phyloP scores from a whole-genome alignment of 306 rosid genomes.

The Rubus idaeus region DNA sequence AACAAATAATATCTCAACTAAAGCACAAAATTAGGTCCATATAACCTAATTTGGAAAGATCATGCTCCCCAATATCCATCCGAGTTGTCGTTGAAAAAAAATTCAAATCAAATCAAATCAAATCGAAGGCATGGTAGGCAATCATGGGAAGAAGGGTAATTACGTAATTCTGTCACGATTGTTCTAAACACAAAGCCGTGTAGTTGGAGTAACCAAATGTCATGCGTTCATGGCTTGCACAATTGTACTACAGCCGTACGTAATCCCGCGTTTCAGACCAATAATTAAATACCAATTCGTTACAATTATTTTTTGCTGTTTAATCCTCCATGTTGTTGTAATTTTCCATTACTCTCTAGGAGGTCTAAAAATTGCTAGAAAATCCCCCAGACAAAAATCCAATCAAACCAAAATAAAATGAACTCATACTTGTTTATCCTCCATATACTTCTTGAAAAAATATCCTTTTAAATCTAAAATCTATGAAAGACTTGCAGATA shows the following conservation, averaged over 20 bases:
- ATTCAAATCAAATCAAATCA: neutral
- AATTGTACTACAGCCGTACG: slow-evolving; percentile 32
- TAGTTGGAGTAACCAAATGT: slow-evolving; percentile 29
- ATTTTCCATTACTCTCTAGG: neutral
- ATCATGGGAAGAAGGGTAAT: neutral
- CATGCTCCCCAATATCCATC: slow-evolving; percentile 7
- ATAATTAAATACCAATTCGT: neutral
- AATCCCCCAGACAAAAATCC: neutral
- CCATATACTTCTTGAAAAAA: too few relatives aligned
- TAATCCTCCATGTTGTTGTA: neutral
- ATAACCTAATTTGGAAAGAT: neutral
- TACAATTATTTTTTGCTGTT: neutral
- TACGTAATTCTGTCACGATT: neutral
- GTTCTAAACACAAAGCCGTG: slow-evolving; percentile 14
- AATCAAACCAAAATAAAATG: too few relatives aligned
- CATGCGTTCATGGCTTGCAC: slow-evolving; percentile 27
- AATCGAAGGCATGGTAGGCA: neutral
- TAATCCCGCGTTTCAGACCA: slow-evolving; percentile 23
- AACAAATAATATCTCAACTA: too few relatives aligned
- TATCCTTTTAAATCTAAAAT: too few relatives aligned
- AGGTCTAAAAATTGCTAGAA: neutral
- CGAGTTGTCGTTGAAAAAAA: too few relatives aligned
- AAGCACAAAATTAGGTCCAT: too few relatives aligned
- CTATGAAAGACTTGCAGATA: too few relatives aligned
- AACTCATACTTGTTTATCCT: too few relatives aligned